phyloP scores from a whole-genome alignment of 2,329 filamentous ascomycete genomes.

The Juglanconis juglandina region DNA sequence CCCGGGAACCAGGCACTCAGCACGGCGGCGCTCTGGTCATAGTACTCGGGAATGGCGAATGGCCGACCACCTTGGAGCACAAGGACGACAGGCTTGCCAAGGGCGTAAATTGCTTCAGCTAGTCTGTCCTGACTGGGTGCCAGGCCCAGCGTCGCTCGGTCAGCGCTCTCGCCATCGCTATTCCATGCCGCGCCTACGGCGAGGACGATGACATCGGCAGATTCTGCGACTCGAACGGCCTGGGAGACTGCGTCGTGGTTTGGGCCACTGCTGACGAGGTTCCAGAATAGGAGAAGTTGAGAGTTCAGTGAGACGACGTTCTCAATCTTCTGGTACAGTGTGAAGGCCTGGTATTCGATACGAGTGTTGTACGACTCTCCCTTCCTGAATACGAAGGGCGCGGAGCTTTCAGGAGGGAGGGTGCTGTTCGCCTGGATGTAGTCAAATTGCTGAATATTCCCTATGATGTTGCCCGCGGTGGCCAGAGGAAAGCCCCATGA shows the following conservation, averaged over 20 bases:
- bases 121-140: slow-evolving; percentile 35
- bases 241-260: slow-evolving; percentile 26
- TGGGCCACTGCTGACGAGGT: slow-evolving; percentile 35
- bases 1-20: slow-evolving; percentile 35
- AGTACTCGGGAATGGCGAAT: slow-evolving; percentile 37
- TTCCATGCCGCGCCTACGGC: slow-evolving; percentile 42
- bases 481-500: slow-evolving; percentile 26
- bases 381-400: slow-evolving; percentile 35
- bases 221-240: slow-evolving; percentile 32
- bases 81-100: slow-evolving; percentile 39
- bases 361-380: slow-evolving; percentile 32
- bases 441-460: slow-evolving; percentile 37
- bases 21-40: slow-evolving; percentile 36
- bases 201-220: slow-evolving; percentile 37
- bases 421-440: slow-evolving; percentile 36
- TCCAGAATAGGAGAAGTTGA: slow-evolving; percentile 42
- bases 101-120: slow-evolving; percentile 33
- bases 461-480: slow-evolving; percentile 31
- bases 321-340: slow-evolving; percentile 35
- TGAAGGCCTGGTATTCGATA: slow-evolving; percentile 41
- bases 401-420: slow-evolving; percentile 32
- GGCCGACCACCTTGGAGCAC: slow-evolving; percentile 40
- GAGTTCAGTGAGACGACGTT: slow-evolving; percentile 39
- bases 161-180: slow-evolving; percentile 41
- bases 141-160: slow-evolving; percentile 36